Evolutionary conservation across 805 yeast genomes (phyloP).

Genomic region (Pichia cabralensis): DNA sequence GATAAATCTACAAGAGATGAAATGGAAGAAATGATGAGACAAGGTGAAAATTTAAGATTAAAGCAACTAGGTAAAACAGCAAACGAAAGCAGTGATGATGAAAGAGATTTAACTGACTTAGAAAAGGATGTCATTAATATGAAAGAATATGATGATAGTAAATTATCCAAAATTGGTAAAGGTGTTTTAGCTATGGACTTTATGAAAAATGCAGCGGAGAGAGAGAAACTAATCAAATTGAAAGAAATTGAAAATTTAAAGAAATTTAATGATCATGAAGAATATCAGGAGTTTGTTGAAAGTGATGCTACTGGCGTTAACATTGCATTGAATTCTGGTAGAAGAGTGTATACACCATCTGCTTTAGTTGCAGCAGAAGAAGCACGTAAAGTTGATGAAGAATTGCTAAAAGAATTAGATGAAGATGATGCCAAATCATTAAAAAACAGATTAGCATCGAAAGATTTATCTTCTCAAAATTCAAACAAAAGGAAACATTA

Average conservation of each 20-base stretch:
- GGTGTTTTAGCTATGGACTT: conserved; percentile 93
- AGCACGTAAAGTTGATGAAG: conserved; percentile 27
- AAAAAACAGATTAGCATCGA: conserved; percentile 27
- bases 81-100: conserved; percentile 30
- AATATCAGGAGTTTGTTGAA: conserved; percentile 29
- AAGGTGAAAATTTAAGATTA: conserved; percentile 66
- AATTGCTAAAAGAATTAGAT: conserved; percentile 34
- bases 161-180: conserved; percentile 50
- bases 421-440: conserved; percentile 42
- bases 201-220: conserved; percentile 82
- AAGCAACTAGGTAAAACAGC: conserved; percentile 50
- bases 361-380: conserved; percentile 32
- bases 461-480: conserved; percentile 8
- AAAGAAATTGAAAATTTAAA: conserved; percentile 42
- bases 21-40: conserved; percentile 87
- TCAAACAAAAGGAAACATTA: conserved; percentile 2
- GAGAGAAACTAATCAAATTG: conserved; percentile 49
- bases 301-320: conserved; percentile 36
- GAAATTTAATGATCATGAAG: conserved; percentile 32
- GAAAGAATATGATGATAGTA: conserved; percentile 28
- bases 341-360: conserved; percentile 69
- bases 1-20: conserved; percentile 79
- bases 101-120: conserved; percentile 39
- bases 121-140: conserved; percentile 38
- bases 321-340: conserved; percentile 55